phyloP scores from a whole-genome alignment of 2,329 filamentous ascomycete species.

The Arthrocladium fulminans region DNA sequence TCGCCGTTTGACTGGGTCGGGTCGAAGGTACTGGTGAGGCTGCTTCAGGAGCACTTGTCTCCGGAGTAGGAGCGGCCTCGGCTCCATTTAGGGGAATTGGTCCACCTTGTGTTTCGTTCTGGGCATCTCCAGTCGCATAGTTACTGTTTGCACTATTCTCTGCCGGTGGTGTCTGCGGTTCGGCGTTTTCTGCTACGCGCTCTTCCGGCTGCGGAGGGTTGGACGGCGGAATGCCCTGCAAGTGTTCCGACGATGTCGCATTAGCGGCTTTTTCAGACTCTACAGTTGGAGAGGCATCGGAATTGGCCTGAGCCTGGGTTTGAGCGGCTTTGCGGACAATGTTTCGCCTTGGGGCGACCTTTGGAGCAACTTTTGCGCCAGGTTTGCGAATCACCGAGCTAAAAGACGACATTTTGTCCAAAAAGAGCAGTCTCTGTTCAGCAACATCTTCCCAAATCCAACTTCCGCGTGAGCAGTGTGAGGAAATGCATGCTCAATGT shows the following conservation, averaged over 20 bases:
- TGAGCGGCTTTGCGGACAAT: conserved; percentile 22
- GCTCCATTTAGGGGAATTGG: neutral
- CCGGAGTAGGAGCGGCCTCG: neutral
- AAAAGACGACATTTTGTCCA: conserved; percentile 38
- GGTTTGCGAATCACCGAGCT: conserved; percentile 51
- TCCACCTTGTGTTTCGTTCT: no score
- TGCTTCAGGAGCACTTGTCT: neutral
- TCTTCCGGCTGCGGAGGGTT: neutral
- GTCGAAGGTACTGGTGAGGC: neutral
- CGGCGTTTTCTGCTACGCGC: neutral
- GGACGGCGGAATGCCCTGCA: neutral
- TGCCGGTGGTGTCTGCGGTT: neutral
- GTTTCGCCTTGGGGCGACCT: conserved; percentile 42
- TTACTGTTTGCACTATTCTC: neutral
- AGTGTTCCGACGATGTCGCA: neutral
- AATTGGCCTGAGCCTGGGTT: conserved; percentile 33
- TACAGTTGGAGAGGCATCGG: conserved; percentile 35
- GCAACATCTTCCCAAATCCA: no score
- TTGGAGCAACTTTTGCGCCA: conserved; percentile 70
- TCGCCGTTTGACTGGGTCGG: neutral
- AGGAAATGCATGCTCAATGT: no score
- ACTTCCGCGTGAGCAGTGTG: no score
- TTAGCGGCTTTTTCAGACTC: conserved; percentile 15
- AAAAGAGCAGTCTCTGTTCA: no score
- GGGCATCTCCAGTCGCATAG: no score